Base-by-base conservation (phyloP, 2,329 filamentous ascomycete genomes). In the Ceratocystis cubensis region DNA sequence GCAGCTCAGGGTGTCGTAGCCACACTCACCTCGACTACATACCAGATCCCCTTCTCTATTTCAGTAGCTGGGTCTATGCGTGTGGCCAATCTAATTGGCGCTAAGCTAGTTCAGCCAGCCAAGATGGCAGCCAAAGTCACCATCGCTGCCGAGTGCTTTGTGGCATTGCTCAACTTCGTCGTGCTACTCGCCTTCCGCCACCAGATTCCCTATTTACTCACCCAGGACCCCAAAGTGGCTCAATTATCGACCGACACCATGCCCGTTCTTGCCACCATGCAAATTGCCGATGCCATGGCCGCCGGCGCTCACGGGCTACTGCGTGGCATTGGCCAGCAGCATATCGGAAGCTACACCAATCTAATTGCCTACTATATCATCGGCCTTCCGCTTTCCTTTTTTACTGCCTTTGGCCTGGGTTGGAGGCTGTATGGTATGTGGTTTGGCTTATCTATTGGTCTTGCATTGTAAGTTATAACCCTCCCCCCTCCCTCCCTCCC, bases 11-110 rank as follows among this genome's bases (percentile, higher is more conserved):
- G 88, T 44, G 86, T 96, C 15, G 79, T 97, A 1, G 83, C 87
- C 25, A 94, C 88, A 0, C 79, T 96, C 59, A 85, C 87, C 0
- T 84, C 86, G 8, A 84, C 96, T 28, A 90, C 89, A 0, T 97
- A 91, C 78, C 91, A 96, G 75, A 86, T 97, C 62, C 91, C 93
- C 0, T 97, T 97, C 77, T 89, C 93, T 0, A 83, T 96, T 68
- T 89, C 88, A 41, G 93, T 97, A 67, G 92, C 93, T 2, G 85
- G 88, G 0, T 93, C 88, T 13, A 97, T 93, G 0, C 86, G 93
- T 0, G 85, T 96, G 15, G 93, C 92, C 20, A 97, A 96, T 71
- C 78, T 97, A 44, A 95, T 97, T 69, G 94, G 93, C 7, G 92
- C 93, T 0, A 88, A 87, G 0, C 81, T 96, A 10, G 86, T 89